Conservation (phyloP, 176 grass and related monocot genomes). For the Oryza brachyantha region DNA sequence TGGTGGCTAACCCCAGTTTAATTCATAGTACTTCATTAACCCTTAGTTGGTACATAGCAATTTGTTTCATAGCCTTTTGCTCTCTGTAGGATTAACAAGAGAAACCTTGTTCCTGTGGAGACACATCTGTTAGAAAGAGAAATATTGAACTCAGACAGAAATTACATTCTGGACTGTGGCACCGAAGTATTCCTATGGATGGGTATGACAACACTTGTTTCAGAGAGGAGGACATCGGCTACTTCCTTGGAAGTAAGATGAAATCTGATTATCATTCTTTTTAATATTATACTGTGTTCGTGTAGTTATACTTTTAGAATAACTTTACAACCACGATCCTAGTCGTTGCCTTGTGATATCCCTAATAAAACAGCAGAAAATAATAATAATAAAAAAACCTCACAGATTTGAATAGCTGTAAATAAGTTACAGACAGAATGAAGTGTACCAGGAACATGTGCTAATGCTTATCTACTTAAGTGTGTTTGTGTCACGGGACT, state of each 20-base stretch:
- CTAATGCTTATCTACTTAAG: not conserved
- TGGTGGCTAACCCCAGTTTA: constrained; percentile 45
- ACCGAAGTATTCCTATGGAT: constrained; percentile 79
- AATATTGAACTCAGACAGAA: constrained; percentile 70
- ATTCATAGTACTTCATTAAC: constrained; percentile 1
- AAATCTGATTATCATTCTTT: constrained; percentile 10
- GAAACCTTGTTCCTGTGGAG: constrained; percentile 49
- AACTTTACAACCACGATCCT: not conserved
- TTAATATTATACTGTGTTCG: not conserved
- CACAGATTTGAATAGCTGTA: not conserved
- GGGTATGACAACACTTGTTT: constrained; percentile 67
- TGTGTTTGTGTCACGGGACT: too few relatives aligned
- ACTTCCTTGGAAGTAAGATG: constrained; percentile 63
- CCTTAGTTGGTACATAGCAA: not conserved
- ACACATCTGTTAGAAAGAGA: constrained; percentile 49
- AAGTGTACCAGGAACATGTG: not conserved
- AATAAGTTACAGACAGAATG: not conserved
- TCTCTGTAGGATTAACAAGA: constrained; percentile 71
- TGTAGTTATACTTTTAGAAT: not conserved
- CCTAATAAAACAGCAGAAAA: not conserved
- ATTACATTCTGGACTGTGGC: constrained; percentile 72
- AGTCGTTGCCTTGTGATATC: not conserved
- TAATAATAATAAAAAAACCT: not conserved
- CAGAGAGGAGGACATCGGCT: constrained; percentile 64
- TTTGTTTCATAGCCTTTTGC: constrained; percentile 25